Percentiles rank a stretch among this genome's conserved stretches.
Conservation (phyloP, 192 early-diverging fungal species). For the Chytriomyces confervae region DNA sequence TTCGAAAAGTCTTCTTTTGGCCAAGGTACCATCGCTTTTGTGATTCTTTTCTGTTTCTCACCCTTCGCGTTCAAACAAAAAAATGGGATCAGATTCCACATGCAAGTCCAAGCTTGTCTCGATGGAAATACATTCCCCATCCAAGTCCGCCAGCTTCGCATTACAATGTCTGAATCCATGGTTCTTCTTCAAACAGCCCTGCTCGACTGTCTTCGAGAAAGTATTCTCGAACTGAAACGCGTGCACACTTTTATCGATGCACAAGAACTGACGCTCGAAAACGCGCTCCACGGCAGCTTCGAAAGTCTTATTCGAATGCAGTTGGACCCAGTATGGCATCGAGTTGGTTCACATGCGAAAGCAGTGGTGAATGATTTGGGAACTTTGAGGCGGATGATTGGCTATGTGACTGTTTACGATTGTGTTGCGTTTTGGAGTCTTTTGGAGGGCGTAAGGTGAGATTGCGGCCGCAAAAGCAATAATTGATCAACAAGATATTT, state of each 20-base stretch:
- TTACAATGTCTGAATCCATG: conserved; percentile 84
- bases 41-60: background rate
- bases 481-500: too few species aligned
- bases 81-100: conserved; percentile 66
- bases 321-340: conserved; percentile 88
- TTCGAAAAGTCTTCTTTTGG: conserved; percentile 86
- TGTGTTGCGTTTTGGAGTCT: conserved; percentile 85
- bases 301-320: conserved; percentile 78
- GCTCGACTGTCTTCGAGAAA: conserved; percentile 82
- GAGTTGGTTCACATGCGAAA: conserved; percentile 73
- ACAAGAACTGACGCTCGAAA: conserved; percentile 85
- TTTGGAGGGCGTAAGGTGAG: conserved; percentile 72
- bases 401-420: conserved; percentile 84
- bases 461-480: too few species aligned
- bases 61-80: background rate
- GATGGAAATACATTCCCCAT: conserved; percentile 41
- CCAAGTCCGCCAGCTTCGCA: conserved; percentile 34
- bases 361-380: conserved; percentile 78
- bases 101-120: conserved; percentile 61
- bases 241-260: conserved; percentile 52
- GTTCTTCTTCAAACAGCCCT: conserved; percentile 79
- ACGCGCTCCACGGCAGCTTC: conserved; percentile 84
- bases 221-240: conserved; percentile 76
- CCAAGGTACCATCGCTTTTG: conserved; percentile 70
- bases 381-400: conserved; percentile 71